Conservation (phyloP, 1,139 yeast genomes). For the Neolecta irregularis region DNA sequence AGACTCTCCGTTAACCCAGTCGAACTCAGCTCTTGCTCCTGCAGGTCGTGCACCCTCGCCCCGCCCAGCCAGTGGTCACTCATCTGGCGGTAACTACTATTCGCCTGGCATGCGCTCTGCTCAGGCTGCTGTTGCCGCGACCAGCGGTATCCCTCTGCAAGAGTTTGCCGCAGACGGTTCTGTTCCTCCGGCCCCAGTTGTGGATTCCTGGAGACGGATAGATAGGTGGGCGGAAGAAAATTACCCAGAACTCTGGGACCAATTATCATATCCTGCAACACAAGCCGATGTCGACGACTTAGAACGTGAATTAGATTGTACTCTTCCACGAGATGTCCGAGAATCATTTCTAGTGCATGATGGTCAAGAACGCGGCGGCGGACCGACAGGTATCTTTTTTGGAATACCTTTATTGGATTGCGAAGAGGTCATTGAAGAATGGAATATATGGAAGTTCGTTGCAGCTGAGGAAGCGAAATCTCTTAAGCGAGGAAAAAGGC, state of each 20-base stretch:
- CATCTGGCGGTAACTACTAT: too few species aligned
- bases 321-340: constrained; percentile 59
- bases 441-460: constrained; percentile 57
- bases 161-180: constrained; percentile 33
- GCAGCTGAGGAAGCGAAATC: constrained; percentile 23
- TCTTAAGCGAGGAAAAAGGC: constrained; percentile 1
- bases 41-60: too few species aligned
- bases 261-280: constrained; percentile 54
- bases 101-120: constrained; percentile 5
- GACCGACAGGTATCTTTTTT: constrained; percentile 58
- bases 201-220: constrained; percentile 57
- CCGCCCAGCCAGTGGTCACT: too few species aligned
- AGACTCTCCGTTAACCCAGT: too few species aligned
- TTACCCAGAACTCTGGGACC: constrained; percentile 67
- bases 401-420: constrained; percentile 58
- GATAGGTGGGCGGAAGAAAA: constrained; percentile 61
- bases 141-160: constrained; percentile 29
- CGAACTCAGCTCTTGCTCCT: too few species aligned
- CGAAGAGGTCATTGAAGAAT: constrained; percentile 56
- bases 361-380: constrained; percentile 66
- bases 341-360: constrained; percentile 64
- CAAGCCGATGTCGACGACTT: constrained; percentile 62
- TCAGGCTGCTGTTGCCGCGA: neutral
- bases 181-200: constrained; percentile 59
- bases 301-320: constrained; percentile 52